Evolutionary conservation across 495 filamentous ascomycete genomes (phyloP).

Genomic region (Aspergillus taichungensis): DNA sequence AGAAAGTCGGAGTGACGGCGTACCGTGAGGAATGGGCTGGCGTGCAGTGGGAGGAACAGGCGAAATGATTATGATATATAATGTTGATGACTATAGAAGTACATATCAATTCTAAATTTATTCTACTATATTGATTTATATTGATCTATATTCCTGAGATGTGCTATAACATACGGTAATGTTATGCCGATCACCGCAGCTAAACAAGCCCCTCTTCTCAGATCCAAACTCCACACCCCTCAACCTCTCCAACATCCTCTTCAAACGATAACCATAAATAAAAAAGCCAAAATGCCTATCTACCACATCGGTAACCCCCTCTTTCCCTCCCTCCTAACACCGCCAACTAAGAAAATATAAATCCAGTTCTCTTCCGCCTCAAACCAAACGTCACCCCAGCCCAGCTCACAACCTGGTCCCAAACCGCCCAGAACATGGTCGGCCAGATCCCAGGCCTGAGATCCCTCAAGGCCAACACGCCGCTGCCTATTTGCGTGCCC

Average conservation of each 20-base stretch:
- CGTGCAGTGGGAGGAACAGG: conserved; percentile 89
- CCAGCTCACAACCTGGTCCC: conserved; percentile 22
- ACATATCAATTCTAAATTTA: not conserved
- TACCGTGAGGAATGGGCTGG: conserved; percentile 94
- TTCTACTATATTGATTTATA: not conserved
- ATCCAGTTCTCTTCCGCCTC: conserved; percentile 35
- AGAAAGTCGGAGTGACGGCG: conserved; percentile 42
- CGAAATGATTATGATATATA: conserved; percentile 17
- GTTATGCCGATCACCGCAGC: too few relatives aligned
- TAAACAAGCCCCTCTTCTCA: too few relatives aligned
- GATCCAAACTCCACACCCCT: too few relatives aligned
- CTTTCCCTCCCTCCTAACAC: not conserved
- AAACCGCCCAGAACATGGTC: conserved; percentile 25
- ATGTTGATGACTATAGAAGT: conserved; percentile 10
- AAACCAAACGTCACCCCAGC: conserved; percentile 25
- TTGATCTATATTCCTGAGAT: not conserved
- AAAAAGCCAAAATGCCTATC: conserved; percentile 10
- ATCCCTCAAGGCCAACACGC: conserved; percentile 22
- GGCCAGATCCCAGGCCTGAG: conserved; percentile 32
- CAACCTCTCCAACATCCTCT: not conserved
- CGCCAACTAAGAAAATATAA: conserved; percentile 5
- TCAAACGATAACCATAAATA: not conserved
- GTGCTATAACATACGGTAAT: too few relatives aligned
- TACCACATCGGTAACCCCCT: conserved; percentile 15
- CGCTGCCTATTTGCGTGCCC: conserved; percentile 29